A percentile compares a stretch with the other conserved stretches of the same genome.
phyloP scores from a whole-genome alignment of 768 basidiomycete genomes.

The Mycena polygramma region DNA sequence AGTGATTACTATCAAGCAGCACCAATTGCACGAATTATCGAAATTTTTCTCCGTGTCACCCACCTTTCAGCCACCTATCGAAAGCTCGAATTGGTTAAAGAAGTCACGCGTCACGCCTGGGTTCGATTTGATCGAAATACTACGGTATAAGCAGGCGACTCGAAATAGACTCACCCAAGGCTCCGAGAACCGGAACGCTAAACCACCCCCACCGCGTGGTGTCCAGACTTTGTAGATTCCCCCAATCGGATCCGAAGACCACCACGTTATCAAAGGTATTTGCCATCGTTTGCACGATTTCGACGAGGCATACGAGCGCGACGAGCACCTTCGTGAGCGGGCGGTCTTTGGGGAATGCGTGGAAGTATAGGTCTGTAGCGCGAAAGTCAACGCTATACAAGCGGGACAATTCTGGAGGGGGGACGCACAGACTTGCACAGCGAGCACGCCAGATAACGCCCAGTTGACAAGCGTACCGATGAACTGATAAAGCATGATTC shows the following conservation, averaged over 20 bases:
- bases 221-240: slow-evolving; percentile 27
- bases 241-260: slow-evolving; percentile 35
- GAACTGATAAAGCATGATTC: neutral
- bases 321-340: slow-evolving; percentile 34
- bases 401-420: too few species aligned
- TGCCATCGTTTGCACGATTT: slow-evolving; percentile 34
- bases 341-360: slow-evolving; percentile 47
- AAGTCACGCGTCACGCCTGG: too few species aligned
- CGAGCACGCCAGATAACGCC: slow-evolving; percentile 15
- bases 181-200: slow-evolving; percentile 34
- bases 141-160: too few species aligned
- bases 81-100: too few species aligned
- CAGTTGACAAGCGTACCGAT: slow-evolving; percentile 27
- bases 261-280: neutral
- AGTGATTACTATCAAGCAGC: too few species aligned
- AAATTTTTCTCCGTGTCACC: too few species aligned
- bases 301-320: slow-evolving; percentile 34
- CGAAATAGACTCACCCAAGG: too few species aligned
- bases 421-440: slow-evolving; percentile 23
- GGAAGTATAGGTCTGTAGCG: slow-evolving; percentile 45
- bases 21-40: too few species aligned
- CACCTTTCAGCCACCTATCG: too few species aligned
- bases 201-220: slow-evolving; percentile 32
- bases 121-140: too few species aligned
- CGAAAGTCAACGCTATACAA: neutral